Base-by-base conservation (phyloP, 495 filamentous ascomycete species). In the Tuber microsphaerosporum region DNA sequence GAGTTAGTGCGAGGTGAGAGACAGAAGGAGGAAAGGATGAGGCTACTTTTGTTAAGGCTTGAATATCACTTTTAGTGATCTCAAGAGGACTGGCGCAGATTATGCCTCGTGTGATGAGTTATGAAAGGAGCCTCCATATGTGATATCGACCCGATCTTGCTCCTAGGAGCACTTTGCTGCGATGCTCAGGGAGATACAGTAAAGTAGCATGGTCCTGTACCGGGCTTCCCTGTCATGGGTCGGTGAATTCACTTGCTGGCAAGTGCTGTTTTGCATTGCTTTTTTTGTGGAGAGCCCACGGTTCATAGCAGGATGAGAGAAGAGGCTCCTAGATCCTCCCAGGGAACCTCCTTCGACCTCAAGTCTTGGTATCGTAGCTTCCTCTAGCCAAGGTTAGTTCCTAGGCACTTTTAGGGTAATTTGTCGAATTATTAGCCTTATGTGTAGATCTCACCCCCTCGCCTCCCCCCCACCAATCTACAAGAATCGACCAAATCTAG, bases 171-270 rank as follows among this genome's bases (percentile, higher is more conserved):
- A 65, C 56, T 65, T 34, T 3, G 12, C 26, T 34, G 14, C 56
- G n/a, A 65, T 17, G 56, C 26, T 4, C 14, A 34, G 10, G 56
- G 26, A 65, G 2, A 16, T 34, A 7, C 7, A 10, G 22, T 56
- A 22, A n/a, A n/a, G 48, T 56, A 56, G 19, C 45, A 48, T 7
- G 5, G 5, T 48, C 2, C 42, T 43, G 45, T 16, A 34, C 56
- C 56, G 12, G 56, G 56, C 14, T 65, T 65, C 56, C 56, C 26
- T 19, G 26, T 65, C 56, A 65, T 14, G 56, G 26, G 26, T 65
- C 56, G 56, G 56, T 65, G 56, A 65, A 34, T 65, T 65, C 31
- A 31, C 56, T 65, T 34, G 56, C 31, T 65, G 56, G 56, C 56
- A 65, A 65, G 56, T 65, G 56, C 26, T 65, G 56, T 65, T 34